These are phyloP conservation scores for Aspergillus chevalieri DNA, from an alignment of 2,329 filamentous ascomycete species.

Conservation along the genomic window DNA sequence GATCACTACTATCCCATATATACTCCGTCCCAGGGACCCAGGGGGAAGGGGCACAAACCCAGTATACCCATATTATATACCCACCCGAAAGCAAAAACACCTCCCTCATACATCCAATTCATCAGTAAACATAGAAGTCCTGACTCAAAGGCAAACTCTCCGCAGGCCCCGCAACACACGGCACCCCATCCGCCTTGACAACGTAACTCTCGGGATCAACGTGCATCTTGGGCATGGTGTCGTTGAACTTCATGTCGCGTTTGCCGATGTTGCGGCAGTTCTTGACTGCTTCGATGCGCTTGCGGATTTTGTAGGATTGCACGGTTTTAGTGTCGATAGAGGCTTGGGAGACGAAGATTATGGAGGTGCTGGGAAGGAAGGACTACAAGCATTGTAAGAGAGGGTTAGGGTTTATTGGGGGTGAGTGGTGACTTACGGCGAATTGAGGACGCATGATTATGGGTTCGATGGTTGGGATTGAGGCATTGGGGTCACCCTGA, in stretches of 20 bases:
- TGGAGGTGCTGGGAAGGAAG: constrained; percentile 62
- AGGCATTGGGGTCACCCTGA: constrained; percentile 69
- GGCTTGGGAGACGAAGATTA: constrained; percentile 76
- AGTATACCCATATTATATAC: background rate
- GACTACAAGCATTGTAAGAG: constrained; percentile 30
- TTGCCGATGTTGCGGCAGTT: constrained; percentile 71
- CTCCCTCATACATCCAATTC: background rate
- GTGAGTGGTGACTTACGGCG: constrained; percentile 41
- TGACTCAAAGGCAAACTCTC: constrained; percentile 68
- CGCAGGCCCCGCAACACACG: constrained; percentile 68
- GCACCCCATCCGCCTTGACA: constrained; percentile 75
- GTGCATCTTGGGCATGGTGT: constrained; percentile 74
- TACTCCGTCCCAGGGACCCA: too few relatives aligned
- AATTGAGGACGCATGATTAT: constrained; percentile 83
- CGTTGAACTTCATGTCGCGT: constrained; percentile 85
- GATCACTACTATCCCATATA: too few relatives aligned
- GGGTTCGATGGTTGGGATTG: constrained; percentile 83
- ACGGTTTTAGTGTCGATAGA: constrained; percentile 63
- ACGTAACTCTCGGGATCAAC: constrained; percentile 87
- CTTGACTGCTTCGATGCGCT: constrained; percentile 72
- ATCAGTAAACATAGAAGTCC: constrained; percentile 26
- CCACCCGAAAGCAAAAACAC: background rate
- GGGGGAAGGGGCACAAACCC: too few relatives aligned
- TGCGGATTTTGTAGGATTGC: constrained; percentile 66
- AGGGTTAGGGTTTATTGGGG: background rate